These are phyloP conservation scores for Aureoboletus auriporus DNA, from an alignment of 768 basidiomycete genomes.

Conservation along the genomic window DNA sequence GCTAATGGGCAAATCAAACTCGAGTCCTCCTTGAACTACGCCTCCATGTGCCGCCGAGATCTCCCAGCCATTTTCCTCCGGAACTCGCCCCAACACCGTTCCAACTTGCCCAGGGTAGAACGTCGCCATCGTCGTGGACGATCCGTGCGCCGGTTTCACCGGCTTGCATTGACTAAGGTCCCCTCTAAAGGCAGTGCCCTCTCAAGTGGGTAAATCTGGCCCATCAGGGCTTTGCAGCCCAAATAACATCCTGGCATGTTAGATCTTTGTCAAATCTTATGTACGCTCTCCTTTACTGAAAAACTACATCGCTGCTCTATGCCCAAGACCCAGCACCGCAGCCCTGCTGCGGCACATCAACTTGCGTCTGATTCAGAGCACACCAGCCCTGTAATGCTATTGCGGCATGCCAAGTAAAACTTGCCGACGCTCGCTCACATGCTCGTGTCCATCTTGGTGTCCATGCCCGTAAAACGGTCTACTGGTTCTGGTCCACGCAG, in stretches of 20 bases:
- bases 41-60: conserved; percentile 51
- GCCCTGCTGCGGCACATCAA: neutral
- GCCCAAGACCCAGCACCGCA: conserved; percentile 10
- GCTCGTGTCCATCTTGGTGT: neutral
- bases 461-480: neutral
- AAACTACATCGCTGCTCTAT: neutral
- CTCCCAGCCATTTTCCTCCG: conserved; percentile 44
- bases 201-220: conserved; percentile 15
- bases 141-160: neutral
- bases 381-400: neutral
- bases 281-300: neutral
- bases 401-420: no score
- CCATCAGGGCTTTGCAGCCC: conserved; percentile 6
- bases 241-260: conserved; percentile 4
- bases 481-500: no score
- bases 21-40: conserved; percentile 49
- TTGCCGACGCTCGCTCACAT: neutral
- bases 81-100: conserved; percentile 44
- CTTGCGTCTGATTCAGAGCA: neutral
- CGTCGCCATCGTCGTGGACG: conserved; percentile 23
- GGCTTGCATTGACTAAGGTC: conserved; percentile 10
- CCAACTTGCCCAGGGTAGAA: conserved; percentile 50
- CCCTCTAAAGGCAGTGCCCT: conserved; percentile 20
- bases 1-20: conserved; percentile 58
- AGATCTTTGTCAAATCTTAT: neutral